Conservation (phyloP, 2,329 filamentous ascomycete species). For the Trichophyton schoenleinii region DNA sequence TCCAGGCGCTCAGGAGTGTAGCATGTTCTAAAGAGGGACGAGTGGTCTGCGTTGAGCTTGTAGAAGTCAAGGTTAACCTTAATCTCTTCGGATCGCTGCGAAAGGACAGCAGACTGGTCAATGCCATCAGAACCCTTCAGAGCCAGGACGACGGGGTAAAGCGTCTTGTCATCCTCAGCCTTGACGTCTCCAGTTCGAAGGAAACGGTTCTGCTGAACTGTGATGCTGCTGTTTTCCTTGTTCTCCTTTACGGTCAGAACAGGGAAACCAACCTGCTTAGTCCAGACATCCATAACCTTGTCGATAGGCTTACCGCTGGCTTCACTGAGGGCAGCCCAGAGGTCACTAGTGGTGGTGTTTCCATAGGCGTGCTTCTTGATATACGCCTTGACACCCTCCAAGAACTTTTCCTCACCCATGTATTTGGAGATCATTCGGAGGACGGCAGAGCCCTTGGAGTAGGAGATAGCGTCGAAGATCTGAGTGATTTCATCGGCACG, state of each 20-base stretch:
- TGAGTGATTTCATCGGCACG: slow-evolving; percentile 93
- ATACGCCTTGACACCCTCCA: slow-evolving; percentile 81
- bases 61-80: slow-evolving; percentile 76
- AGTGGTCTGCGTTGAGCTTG: slow-evolving; percentile 94
- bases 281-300: slow-evolving; percentile 90
- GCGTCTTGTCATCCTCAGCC: slow-evolving; percentile 75
- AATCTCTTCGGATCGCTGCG: slow-evolving; percentile 61
- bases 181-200: slow-evolving; percentile 84
- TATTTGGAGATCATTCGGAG: slow-evolving; percentile 96
- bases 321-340: slow-evolving; percentile 77
- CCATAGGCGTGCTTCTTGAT: slow-evolving; percentile 94
- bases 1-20: slow-evolving; percentile 72
- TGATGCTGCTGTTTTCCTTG: slow-evolving; percentile 56
- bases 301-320: slow-evolving; percentile 86
- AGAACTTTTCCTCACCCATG: slow-evolving; percentile 80
- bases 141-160: slow-evolving; percentile 83
- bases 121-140: slow-evolving; percentile 66
- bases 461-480: slow-evolving; percentile 96
- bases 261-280: slow-evolving; percentile 88
- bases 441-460: slow-evolving; percentile 91
- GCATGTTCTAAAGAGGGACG: slow-evolving; percentile 78
- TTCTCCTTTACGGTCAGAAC: slow-evolving; percentile 78
- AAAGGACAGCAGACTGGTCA: slow-evolving; percentile 61
- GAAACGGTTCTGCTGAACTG: slow-evolving; percentile 90
- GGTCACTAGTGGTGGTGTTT: slow-evolving; percentile 80